Conservation (phyloP, 2,329 filamentous ascomycete genomes). For the Hymenoscyphus fructigenus region DNA sequence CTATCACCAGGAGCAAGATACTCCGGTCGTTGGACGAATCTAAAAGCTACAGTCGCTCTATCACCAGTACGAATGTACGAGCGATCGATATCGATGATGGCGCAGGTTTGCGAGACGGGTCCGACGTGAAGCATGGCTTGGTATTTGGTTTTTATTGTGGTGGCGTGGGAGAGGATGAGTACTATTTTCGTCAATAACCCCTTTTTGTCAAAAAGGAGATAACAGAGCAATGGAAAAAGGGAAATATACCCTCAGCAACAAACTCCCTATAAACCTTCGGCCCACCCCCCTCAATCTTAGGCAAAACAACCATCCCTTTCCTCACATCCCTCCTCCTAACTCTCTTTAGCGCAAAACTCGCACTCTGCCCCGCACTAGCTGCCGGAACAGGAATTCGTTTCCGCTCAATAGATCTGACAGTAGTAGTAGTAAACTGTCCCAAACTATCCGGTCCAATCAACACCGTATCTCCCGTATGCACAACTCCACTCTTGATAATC, state of each 20-base stretch:
- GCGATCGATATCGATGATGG: slow-evolving; percentile 97
- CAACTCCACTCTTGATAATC: slow-evolving; percentile 82
- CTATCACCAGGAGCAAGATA: slow-evolving; percentile 87
- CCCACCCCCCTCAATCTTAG: slow-evolving; percentile 70
- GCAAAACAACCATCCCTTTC: slow-evolving; percentile 96
- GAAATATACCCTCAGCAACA: slow-evolving; percentile 65
- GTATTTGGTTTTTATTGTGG: slow-evolving; percentile 94
- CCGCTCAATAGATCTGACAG: slow-evolving; percentile 87
- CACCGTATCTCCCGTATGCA: slow-evolving; percentile 87
- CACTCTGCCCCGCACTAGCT: slow-evolving; percentile 87
- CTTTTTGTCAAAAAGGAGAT: too few species aligned
- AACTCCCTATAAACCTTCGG: slow-evolving; percentile 76
- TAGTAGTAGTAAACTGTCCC: slow-evolving; percentile 84
- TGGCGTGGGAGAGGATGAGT: slow-evolving; percentile 90
- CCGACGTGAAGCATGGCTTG: slow-evolving; percentile 98
- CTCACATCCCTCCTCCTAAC: slow-evolving; percentile 88
- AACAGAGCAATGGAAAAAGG: too few species aligned
- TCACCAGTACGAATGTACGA: slow-evolving; percentile 93
- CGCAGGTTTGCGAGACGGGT: slow-evolving; percentile 90
- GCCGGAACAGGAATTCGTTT: slow-evolving; percentile 88
- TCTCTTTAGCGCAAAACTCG: slow-evolving; percentile 85
- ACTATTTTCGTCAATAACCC: too few species aligned
- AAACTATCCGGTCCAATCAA: slow-evolving; percentile 87
- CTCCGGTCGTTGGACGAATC: slow-evolving; percentile 91
- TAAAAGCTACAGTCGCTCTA: slow-evolving; percentile 89